phyloP scores from a whole-genome alignment of 768 basidiomycete genomes.

The Amanita jacksonii region DNA sequence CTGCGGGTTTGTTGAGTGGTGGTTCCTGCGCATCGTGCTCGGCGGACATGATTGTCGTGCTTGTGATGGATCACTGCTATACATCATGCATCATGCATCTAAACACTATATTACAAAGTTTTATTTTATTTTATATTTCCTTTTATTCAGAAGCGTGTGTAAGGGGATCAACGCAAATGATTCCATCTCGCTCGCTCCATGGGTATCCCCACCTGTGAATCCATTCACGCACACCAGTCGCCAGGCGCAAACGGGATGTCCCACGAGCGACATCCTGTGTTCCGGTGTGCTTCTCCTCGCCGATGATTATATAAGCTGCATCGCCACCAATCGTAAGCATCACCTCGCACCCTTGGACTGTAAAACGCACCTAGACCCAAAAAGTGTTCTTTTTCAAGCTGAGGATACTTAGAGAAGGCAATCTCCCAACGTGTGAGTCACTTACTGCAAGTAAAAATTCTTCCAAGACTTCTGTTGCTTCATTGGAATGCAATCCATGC shows the following conservation, averaged over 20 bases:
- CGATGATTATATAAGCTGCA: slow-evolving; percentile 80
- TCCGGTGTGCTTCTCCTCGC: slow-evolving; percentile 94
- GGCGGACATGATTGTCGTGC: not conserved
- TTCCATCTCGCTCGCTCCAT: slow-evolving; percentile 88
- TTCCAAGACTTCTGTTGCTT: slow-evolving; percentile 86
- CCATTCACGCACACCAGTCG: slow-evolving; percentile 84
- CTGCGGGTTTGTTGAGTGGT: slow-evolving; percentile 11
- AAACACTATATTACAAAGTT: slow-evolving; percentile 1
- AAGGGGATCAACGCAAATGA: slow-evolving; percentile 80
- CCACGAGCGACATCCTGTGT: slow-evolving; percentile 80
- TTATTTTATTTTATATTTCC: slow-evolving; percentile 3
- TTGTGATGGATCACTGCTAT: not conserved
- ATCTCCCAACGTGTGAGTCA: slow-evolving; percentile 14
- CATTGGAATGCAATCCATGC: slow-evolving; percentile 90
- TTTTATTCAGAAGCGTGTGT: slow-evolving; percentile 52
- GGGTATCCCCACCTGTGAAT: slow-evolving; percentile 93
- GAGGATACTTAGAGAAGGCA: slow-evolving; percentile 1
- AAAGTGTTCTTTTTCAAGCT: slow-evolving; percentile 85
- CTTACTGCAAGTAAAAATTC: slow-evolving; percentile 81
- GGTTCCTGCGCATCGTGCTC: not conserved
- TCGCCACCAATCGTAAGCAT: not conserved
- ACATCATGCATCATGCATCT: too few species aligned
- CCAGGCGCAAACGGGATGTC: slow-evolving; percentile 73
- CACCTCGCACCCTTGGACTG: not conserved
- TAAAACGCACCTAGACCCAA: slow-evolving; percentile 64